phyloP scores from a whole-genome alignment of 495 filamentous ascomycete genomes.

The Xylaria curta region DNA sequence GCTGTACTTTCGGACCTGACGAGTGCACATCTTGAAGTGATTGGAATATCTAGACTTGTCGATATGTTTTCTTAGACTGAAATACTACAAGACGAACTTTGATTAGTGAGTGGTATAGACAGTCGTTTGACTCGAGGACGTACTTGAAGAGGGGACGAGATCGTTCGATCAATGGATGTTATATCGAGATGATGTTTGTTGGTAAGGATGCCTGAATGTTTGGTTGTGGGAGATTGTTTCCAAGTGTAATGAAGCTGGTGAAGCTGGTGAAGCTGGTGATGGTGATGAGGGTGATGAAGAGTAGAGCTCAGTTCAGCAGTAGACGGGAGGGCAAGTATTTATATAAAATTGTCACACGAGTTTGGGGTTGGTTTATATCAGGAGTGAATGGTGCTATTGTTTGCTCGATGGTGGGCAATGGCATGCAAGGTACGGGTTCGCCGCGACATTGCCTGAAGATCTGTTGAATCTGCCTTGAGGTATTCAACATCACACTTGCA shows the following conservation, averaged over 20 bases:
- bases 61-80: neutral
- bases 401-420: slow-evolving; percentile 16
- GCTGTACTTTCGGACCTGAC: slow-evolving; percentile 21
- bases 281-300: slow-evolving; percentile 13
- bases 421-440: slow-evolving; percentile 17
- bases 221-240: neutral
- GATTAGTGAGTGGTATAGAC: neutral
- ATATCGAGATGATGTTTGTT: neutral
- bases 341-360: slow-evolving; percentile 23
- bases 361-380: neutral
- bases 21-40: slow-evolving; percentile 27
- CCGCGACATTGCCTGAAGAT: slow-evolving; percentile 12
- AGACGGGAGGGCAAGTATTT: slow-evolving; percentile 27
- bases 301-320: slow-evolving; percentile 7
- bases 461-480: slow-evolving; percentile 22
- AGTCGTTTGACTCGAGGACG: neutral
- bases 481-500: slow-evolving; percentile 12
- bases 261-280: slow-evolving; percentile 6
- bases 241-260: slow-evolving; percentile 9
- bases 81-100: neutral
- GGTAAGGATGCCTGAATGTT: neutral
- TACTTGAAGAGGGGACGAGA: slow-evolving; percentile 6
- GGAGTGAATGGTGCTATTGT: slow-evolving; percentile 6
- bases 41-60: neutral
- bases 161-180: neutral